Percentiles rank a stretch among this genome's conserved stretches.
Evolutionary conservation across 768 basidiomycete species (phyloP).

Genomic region (Russula vinacea): DNA sequence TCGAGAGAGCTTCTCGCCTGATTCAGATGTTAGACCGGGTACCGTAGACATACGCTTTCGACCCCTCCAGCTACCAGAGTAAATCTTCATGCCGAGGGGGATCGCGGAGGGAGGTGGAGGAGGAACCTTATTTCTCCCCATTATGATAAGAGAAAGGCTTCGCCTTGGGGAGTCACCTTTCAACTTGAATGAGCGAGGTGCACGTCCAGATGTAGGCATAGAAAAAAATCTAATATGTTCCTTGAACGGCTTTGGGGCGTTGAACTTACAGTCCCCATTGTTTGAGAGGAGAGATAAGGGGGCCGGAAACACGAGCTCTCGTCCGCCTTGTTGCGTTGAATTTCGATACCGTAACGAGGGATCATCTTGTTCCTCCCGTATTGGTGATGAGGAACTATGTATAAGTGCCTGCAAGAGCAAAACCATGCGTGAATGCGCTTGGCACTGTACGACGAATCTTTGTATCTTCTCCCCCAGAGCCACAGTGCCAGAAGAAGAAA

Average conservation of each 20-base stretch:
- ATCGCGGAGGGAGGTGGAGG: conserved; percentile 48
- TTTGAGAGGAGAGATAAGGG: conserved; percentile 53
- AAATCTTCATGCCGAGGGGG: conserved; percentile 47
- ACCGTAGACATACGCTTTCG: conserved; percentile 19
- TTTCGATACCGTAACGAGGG: conserved; percentile 33
- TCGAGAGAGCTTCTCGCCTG: not conserved
- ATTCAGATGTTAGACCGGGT: conserved; percentile 13
- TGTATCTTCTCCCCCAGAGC: conserved; percentile 37
- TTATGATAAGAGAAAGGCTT: conserved; percentile 33
- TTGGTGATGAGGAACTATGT: conserved; percentile 52
- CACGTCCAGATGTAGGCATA: not conserved
- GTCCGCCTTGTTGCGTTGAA: conserved; percentile 35
- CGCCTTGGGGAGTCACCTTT: conserved; percentile 22
- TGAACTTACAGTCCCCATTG: conserved; percentile 11
- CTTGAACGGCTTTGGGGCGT: not conserved
- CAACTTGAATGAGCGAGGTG: conserved; percentile 9
- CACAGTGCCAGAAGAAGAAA: conserved; percentile 41
- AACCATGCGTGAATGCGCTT: conserved; percentile 71
- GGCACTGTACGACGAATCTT: conserved; percentile 48
- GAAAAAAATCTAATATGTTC: conserved; percentile 10
- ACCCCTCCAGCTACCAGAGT: conserved; percentile 51
- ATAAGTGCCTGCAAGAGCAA: conserved; percentile 70
- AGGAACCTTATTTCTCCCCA: conserved; percentile 37
- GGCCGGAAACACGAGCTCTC: conserved; percentile 71
- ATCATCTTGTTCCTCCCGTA: conserved; percentile 35